A percentile compares a stretch with the other conserved stretches of the same genome.
These are phyloP conservation scores for Phytophthora macrochlamydospora DNA, from an alignment of 352 stramenopile species.

Conservation along the genomic window DNA sequence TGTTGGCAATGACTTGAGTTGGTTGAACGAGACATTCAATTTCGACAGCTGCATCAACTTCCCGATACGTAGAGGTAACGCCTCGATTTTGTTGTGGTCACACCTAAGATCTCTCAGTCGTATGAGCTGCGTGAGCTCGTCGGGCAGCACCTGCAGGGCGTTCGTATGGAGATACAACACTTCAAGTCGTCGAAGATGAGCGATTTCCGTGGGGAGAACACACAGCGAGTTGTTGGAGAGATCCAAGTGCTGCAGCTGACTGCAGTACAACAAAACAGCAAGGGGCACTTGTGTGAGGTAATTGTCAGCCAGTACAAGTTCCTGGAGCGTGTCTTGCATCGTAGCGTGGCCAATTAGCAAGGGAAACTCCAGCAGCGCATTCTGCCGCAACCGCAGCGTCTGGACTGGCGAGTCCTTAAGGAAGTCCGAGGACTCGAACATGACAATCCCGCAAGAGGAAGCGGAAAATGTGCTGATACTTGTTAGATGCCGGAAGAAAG, in stretches of 20 bases:
- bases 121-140: conserved; percentile 41
- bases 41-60: conserved; percentile 40
- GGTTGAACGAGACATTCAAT: conserved; percentile 56
- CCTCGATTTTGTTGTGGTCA: conserved; percentile 41
- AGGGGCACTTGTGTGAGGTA: conserved; percentile 41
- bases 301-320: conserved; percentile 47
- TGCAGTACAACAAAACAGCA: conserved; percentile 48
- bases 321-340: conserved; percentile 56
- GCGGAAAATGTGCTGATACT: conserved; percentile 41
- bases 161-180: conserved; percentile 54
- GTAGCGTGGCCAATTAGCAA: conserved; percentile 35
- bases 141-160: conserved; percentile 40
- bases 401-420: conserved; percentile 49
- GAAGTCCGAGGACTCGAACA: conserved; percentile 51
- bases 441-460: conserved; percentile 42
- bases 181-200: conserved; percentile 38
- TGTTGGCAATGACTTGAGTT: conserved; percentile 48
- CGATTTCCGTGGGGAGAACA: conserved; percentile 45
- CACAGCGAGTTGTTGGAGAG: conserved; percentile 55
- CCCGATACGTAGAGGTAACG: conserved; percentile 43
- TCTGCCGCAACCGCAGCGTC: conserved; percentile 42
- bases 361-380: conserved; percentile 50
- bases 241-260: conserved; percentile 41
- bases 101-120: conserved; percentile 42
- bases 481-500: conserved; percentile 41